Conservation (phyloP, 2,329 filamentous ascomycete genomes). For the Colletotrichum caudatum region DNA sequence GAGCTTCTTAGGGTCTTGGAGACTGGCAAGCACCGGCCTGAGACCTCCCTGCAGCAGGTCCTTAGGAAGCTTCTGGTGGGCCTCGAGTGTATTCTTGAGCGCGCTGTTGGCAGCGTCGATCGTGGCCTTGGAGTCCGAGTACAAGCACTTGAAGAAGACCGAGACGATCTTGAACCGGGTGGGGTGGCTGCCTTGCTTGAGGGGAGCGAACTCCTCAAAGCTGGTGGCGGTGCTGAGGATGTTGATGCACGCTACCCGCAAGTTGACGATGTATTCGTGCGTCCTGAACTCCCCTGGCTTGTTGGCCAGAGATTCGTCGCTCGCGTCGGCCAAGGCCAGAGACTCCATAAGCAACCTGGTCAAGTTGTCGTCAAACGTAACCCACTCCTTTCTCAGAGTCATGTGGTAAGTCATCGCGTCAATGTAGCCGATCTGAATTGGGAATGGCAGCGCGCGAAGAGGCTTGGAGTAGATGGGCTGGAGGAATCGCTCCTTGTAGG, state of each 20-base stretch:
- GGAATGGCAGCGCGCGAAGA: constrained; percentile 89
- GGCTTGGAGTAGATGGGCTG: constrained; percentile 96
- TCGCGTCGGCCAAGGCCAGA: constrained; percentile 91
- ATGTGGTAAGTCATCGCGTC: constrained; percentile 97
- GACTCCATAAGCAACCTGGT: constrained; percentile 94
- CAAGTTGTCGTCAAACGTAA: constrained; percentile 91
- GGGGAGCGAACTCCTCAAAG: constrained; percentile 84
- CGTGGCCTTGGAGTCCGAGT: constrained; percentile 91
- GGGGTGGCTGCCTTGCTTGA: constrained; percentile 73
- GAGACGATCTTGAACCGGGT: constrained; percentile 82
- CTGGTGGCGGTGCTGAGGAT: constrained; percentile 93
- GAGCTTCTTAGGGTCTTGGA: constrained; percentile 92
- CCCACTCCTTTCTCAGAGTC: constrained; percentile 86
- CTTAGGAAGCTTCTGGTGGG: constrained; percentile 93
- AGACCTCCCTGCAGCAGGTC: constrained; percentile 95
- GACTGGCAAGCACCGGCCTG: constrained; percentile 93
- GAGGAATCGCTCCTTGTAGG: constrained; percentile 90
- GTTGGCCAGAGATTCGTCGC: constrained; percentile 90
- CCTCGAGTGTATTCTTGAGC: constrained; percentile 85
- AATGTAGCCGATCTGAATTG: constrained; percentile 97
- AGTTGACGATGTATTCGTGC: constrained; percentile 91
- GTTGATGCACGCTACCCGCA: constrained; percentile 93
- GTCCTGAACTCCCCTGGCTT: constrained; percentile 95
- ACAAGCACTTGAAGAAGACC: constrained; percentile 98
- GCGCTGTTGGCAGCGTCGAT: constrained; percentile 95